Conservation (phyloP, 2,329 filamentous ascomycete genomes). For the Ascochyta fabae region DNA sequence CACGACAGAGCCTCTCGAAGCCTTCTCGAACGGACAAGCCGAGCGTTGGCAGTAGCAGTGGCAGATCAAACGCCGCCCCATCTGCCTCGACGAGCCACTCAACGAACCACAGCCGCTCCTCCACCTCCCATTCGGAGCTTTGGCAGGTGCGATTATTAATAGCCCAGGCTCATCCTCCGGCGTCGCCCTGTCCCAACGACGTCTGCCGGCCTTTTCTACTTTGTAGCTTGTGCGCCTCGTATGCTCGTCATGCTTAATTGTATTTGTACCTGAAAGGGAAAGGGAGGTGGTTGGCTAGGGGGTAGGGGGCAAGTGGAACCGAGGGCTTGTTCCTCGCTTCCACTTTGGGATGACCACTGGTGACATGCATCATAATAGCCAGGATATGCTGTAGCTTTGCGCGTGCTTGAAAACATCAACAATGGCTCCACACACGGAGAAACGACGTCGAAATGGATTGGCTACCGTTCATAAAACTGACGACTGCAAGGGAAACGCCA, state of each 20-base stretch:
- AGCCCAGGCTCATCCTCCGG: not conserved
- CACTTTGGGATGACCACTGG: conserved; percentile 3
- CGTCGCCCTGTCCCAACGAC: conserved; percentile 8
- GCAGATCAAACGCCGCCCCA: conserved; percentile 13
- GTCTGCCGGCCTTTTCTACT: not conserved
- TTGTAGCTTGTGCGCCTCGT: not conserved
- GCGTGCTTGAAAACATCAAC: not conserved
- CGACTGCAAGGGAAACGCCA: conserved; percentile 2
- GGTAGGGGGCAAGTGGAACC: conserved; percentile 3
- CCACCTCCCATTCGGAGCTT: conserved; percentile 5
- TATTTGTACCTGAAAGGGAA: not conserved
- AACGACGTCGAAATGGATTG: not conserved
- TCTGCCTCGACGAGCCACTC: not conserved
- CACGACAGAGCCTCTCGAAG: conserved; percentile 12
- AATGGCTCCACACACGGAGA: not conserved
- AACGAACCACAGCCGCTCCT: conserved; percentile 14
- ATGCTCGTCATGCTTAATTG: not conserved
- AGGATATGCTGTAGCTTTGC: conserved; percentile 1
- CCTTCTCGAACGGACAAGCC: conserved; percentile 27
- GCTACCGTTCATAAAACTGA: not conserved
- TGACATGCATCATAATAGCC: conserved; percentile 5
- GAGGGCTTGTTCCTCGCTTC: conserved; percentile 15
- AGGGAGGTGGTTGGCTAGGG: conserved; percentile 3
- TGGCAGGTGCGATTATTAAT: conserved; percentile 9
- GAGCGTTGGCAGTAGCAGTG: conserved; percentile 11